These are phyloP conservation scores for Penicillium corylophilum DNA, from an alignment of 2,329 filamentous ascomycete genomes.

Conservation along the genomic window DNA sequence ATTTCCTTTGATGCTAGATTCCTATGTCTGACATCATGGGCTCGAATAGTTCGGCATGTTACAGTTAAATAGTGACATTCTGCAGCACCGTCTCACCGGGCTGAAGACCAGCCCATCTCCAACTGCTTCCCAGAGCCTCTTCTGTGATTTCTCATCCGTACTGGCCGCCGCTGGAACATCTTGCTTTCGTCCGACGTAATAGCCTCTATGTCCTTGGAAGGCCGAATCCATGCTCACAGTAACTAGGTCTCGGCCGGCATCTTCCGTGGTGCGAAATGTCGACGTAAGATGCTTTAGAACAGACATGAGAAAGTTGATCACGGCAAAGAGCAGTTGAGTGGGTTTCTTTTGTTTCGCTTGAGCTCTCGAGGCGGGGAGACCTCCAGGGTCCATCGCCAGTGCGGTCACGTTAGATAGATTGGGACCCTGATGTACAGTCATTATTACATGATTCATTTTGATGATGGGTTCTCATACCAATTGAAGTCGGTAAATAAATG, in stretches of 20 bases:
- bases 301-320: conserved; percentile 17
- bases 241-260: conserved; percentile 20
- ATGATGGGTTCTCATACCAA: conserved; percentile 20
- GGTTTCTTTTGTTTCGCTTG: conserved; percentile 16
- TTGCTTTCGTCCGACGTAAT: conserved; percentile 13
- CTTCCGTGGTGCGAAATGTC: conserved; percentile 13
- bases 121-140: conserved; percentile 18
- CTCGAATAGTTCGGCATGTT: neutral
- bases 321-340: conserved; percentile 4
- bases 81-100: conserved; percentile 1
- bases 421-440: conserved; percentile 18
- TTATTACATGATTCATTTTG: neutral
- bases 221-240: conserved; percentile 13
- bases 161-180: conserved; percentile 3
- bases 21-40: neutral
- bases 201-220: conserved; percentile 15
- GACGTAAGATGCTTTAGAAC: conserved; percentile 16
- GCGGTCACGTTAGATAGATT: conserved; percentile 28
- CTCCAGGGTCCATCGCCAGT: conserved; percentile 37
- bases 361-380: conserved; percentile 17
- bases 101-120: conserved; percentile 17
- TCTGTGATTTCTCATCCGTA: conserved; percentile 3
- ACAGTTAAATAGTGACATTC: neutral
- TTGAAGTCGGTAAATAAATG: conserved; percentile 27
- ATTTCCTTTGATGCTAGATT: neutral